Conservation (phyloP, 1,284 basidiomycete genomes). For the Leccinum solheimii region DNA sequence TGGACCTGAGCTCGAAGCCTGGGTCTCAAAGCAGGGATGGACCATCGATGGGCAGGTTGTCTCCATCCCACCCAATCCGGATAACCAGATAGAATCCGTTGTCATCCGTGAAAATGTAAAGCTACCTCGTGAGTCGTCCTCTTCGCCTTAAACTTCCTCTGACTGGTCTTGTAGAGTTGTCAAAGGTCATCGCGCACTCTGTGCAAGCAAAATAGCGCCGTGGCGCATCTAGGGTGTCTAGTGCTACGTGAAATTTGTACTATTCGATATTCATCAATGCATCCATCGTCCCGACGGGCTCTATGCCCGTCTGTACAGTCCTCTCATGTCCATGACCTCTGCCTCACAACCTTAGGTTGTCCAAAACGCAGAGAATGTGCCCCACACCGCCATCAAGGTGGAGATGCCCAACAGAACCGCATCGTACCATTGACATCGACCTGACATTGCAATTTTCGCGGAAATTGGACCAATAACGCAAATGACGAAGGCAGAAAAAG, state of each 20-base stretch:
- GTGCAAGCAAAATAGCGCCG: slow-evolving; percentile 41
- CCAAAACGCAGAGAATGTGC: slow-evolving; percentile 71
- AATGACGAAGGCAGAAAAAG: slow-evolving; percentile 83
- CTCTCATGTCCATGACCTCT: not conserved
- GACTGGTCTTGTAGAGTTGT: slow-evolving; percentile 58
- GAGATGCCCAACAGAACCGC: slow-evolving; percentile 56
- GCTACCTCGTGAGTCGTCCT: slow-evolving; percentile 71
- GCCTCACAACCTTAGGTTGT: slow-evolving; percentile 24
- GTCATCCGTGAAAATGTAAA: slow-evolving; percentile 90
- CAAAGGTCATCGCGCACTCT: slow-evolving; percentile 80
- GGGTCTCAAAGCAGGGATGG: slow-evolving; percentile 78
- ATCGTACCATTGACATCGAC: slow-evolving; percentile 53
- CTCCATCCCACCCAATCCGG: slow-evolving; percentile 81
- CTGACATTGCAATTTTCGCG: slow-evolving; percentile 59
- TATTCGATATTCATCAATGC: too few species aligned
- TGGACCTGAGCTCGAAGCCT: slow-evolving; percentile 66
- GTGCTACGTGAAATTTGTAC: not conserved
- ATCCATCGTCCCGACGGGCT: not conserved
- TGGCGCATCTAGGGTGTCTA: not conserved
- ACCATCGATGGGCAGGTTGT: slow-evolving; percentile 65
- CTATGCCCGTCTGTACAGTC: not conserved
- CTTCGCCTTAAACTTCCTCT: slow-evolving; percentile 7
- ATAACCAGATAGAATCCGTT: slow-evolving; percentile 94
- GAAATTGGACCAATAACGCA: slow-evolving; percentile 80
- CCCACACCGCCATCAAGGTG: slow-evolving; percentile 72